phyloP scores from a whole-genome alignment of 495 filamentous ascomycete species.

The Penicillium mononematosum region DNA sequence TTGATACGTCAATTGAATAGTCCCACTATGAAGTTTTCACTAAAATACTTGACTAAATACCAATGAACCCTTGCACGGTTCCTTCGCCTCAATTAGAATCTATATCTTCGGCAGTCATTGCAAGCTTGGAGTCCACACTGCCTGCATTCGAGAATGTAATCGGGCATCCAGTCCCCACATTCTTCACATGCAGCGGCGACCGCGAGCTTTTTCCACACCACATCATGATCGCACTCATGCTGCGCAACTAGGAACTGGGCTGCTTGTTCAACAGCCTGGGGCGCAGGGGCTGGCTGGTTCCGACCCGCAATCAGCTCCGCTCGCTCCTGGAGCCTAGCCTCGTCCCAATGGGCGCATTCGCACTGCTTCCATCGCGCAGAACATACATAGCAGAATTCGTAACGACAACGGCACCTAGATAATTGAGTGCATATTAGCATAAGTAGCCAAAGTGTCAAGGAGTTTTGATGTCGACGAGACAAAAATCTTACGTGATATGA shows the following conservation, averaged over 20 bases:
- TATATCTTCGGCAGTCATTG: not conserved
- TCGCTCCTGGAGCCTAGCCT: slow-evolving; percentile 30
- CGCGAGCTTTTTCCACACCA: not conserved
- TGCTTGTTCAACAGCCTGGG: not conserved
- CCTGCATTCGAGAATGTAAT: not conserved
- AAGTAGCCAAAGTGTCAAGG: not conserved
- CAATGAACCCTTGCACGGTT: not conserved
- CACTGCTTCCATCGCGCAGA: slow-evolving; percentile 49
- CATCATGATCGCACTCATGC: not conserved
- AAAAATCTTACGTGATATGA: slow-evolving; percentile 28
- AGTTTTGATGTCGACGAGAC: too few relatives aligned
- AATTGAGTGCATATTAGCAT: not conserved
- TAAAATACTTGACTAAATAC: too few relatives aligned
- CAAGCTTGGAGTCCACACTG: not conserved
- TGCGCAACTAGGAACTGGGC: not conserved
- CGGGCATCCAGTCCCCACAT: not conserved
- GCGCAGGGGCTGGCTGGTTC: too few relatives aligned
- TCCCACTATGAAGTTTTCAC: too few relatives aligned
- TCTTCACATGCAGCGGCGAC: not conserved
- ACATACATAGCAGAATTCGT: slow-evolving; percentile 29
- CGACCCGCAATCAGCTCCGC: slow-evolving; percentile 15
- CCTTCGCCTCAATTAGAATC: not conserved
- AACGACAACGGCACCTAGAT: slow-evolving; percentile 15
- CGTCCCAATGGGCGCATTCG: slow-evolving; percentile 42
- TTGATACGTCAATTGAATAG: too few relatives aligned